phyloP scores from a whole-genome alignment of 2,329 filamentous ascomycete genomes.

The Ascochyta pisi region DNA sequence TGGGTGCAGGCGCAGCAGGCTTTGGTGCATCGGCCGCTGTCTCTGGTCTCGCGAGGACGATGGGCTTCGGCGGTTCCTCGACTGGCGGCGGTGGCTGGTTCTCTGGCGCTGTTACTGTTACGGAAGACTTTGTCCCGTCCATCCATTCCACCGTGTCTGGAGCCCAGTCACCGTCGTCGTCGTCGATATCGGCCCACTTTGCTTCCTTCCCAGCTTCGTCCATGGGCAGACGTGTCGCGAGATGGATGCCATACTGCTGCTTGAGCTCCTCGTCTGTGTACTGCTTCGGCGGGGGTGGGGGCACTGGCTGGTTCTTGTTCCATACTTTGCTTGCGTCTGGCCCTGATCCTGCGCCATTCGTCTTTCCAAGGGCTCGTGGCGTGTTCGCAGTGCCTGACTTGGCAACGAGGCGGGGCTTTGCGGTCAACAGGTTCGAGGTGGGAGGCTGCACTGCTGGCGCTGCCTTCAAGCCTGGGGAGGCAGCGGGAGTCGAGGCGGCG shows the following conservation, averaged over 20 bases:
- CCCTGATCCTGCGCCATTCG: slow-evolving; percentile 65
- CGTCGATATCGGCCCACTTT: slow-evolving; percentile 90
- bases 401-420: slow-evolving; percentile 75
- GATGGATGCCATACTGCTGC: slow-evolving; percentile 84
- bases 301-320: slow-evolving; percentile 86
- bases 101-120: slow-evolving; percentile 58
- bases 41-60: slow-evolving; percentile 24
- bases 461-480: slow-evolving; percentile 65
- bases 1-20: slow-evolving; percentile 26
- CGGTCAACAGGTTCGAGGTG: slow-evolving; percentile 58
- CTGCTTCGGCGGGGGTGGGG: slow-evolving; percentile 76
- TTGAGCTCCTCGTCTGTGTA: slow-evolving; percentile 85
- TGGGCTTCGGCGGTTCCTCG: slow-evolving; percentile 33
- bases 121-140: slow-evolving; percentile 77
- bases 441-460: slow-evolving; percentile 36
- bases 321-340: slow-evolving; percentile 79
- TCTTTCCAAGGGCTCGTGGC: slow-evolving; percentile 60
- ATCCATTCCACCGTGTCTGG: slow-evolving; percentile 87
- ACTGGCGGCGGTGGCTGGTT: slow-evolving; percentile 39
- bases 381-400: slow-evolving; percentile 71
- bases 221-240: slow-evolving; percentile 78
- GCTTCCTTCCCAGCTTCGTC: slow-evolving; percentile 76
- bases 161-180: slow-evolving; percentile 87
- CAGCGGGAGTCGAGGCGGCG: slow-evolving; percentile 57
- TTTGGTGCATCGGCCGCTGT: slow-evolving; percentile 51